Conservation (phyloP, 2,329 filamentous ascomycete species). For the Apiospora malaysiana region DNA sequence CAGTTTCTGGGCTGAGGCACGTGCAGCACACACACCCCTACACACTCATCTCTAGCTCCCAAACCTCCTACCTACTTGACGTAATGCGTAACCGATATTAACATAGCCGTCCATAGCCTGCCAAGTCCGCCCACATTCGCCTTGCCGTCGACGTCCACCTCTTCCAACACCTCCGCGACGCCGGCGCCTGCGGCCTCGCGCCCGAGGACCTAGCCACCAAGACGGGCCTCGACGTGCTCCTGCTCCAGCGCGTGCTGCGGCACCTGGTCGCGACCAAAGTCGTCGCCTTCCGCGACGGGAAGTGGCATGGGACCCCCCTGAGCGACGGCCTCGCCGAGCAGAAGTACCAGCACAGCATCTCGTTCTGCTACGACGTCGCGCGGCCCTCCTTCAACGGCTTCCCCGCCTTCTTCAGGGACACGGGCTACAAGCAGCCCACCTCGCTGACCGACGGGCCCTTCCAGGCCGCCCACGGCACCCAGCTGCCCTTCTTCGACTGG, state of each 20-base stretch:
- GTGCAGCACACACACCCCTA: not conserved
- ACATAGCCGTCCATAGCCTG: not conserved
- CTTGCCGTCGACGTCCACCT: constrained; percentile 22
- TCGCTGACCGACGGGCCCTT: constrained; percentile 28
- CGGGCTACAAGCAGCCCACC: constrained; percentile 28
- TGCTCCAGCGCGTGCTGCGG: constrained; percentile 21
- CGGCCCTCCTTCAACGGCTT: constrained; percentile 26
- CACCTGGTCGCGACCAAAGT: constrained; percentile 22
- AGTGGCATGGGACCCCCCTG: constrained; percentile 33
- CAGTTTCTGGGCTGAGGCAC: constrained; percentile 24
- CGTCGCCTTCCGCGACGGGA: not conserved
- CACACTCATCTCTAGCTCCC: not conserved
- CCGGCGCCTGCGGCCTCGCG: constrained; percentile 15
- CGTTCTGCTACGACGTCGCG: constrained; percentile 29
- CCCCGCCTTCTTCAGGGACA: constrained; percentile 25
- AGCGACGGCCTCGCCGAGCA: constrained; percentile 45
- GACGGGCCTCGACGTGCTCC: not conserved
- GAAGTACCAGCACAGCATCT: constrained; percentile 47
- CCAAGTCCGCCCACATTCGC: constrained; percentile 20
- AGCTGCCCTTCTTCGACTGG: constrained; percentile 17
- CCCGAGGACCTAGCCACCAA: constrained; percentile 16
- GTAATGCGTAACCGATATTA: not conserved
- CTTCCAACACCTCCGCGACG: constrained; percentile 24
- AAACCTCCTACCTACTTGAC: not conserved
- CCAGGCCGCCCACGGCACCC: constrained; percentile 22